These are phyloP conservation scores for Biscutella auriculata DNA, from an alignment of 441 rosid species.

Conservation along the genomic window DNA sequence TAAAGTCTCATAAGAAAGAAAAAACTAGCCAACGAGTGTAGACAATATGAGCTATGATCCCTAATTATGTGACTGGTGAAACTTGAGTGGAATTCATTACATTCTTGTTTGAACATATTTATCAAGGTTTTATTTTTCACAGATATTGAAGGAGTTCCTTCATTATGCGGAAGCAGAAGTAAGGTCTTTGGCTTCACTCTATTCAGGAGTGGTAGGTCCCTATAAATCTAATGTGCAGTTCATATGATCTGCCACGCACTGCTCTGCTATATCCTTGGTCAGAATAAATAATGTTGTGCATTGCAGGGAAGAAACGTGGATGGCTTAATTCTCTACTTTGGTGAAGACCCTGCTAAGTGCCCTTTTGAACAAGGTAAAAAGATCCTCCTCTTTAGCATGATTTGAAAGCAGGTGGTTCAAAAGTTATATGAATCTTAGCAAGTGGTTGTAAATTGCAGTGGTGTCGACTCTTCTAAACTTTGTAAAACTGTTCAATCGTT, in stretches of 20 bases:
- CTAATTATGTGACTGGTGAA: neutral
- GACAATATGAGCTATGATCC: neutral
- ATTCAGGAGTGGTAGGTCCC: slow-evolving; percentile 71
- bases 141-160: slow-evolving; percentile 74
- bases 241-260: neutral
- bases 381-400: neutral
- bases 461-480: slow-evolving; percentile 66
- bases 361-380: slow-evolving; percentile 84
- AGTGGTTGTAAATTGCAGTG: slow-evolving; percentile 34
- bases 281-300: neutral
- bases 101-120: neutral
- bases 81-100: neutral
- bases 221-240: neutral
- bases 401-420: neutral
- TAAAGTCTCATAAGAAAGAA: neutral
- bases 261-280: neutral
- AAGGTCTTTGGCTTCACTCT: slow-evolving; percentile 67
- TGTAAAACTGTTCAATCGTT: slow-evolving; percentile 62
- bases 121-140: slow-evolving; percentile 5
- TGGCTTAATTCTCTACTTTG: slow-evolving; percentile 80
- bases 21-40: neutral
- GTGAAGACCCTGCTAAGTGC: slow-evolving; percentile 93
- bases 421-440: neutral
- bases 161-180: slow-evolving; percentile 78
- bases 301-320: slow-evolving; percentile 84